phyloP scores from a whole-genome alignment of 176 grass and related monocot species.

The Oryza australiensis region DNA sequence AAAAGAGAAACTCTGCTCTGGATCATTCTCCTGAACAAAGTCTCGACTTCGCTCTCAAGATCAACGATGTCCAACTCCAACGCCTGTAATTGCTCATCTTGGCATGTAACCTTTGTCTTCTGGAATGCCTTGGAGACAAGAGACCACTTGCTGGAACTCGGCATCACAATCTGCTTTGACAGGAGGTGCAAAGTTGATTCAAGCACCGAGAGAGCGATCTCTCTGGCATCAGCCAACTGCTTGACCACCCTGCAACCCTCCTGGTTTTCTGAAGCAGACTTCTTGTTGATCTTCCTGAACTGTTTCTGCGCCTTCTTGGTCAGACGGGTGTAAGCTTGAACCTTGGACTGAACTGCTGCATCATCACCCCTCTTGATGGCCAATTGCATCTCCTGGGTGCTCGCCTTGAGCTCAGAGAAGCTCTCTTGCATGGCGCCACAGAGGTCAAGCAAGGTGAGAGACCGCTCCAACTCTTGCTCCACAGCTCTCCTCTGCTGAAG shows the following conservation, averaged over 20 bases:
- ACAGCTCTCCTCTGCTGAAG: conserved; percentile 39
- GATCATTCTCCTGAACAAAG: conserved; percentile 50
- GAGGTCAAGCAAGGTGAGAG: conserved; percentile 36
- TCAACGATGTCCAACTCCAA: conserved; percentile 38
- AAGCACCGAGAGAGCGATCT: conserved; percentile 35
- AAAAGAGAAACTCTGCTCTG: conserved; percentile 50
- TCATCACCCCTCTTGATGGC: conserved; percentile 1
- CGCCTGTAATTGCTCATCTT: conserved; percentile 21
- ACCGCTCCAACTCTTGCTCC: conserved; percentile 37
- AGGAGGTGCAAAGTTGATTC: conserved; percentile 8
- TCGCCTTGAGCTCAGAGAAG: conserved; percentile 19
- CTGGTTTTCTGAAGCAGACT: not conserved
- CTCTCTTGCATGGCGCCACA: conserved; percentile 23
- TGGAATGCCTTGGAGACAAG: conserved; percentile 17
- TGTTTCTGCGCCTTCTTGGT: conserved; percentile 36
- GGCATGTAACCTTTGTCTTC: conserved; percentile 7
- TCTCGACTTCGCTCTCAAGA: conserved; percentile 35
- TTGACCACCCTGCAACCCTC: not conserved
- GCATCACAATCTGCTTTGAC: conserved; percentile 2
- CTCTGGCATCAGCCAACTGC: conserved; percentile 23
- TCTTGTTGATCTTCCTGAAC: conserved; percentile 12
- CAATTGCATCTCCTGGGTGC: conserved; percentile 19
- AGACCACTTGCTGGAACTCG: conserved; percentile 32
- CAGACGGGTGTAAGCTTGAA: not conserved
- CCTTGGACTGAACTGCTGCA: not conserved